Conservation (phyloP, 1,284 basidiomycete genomes). For the Pseudozyma flocculosa region DNA sequence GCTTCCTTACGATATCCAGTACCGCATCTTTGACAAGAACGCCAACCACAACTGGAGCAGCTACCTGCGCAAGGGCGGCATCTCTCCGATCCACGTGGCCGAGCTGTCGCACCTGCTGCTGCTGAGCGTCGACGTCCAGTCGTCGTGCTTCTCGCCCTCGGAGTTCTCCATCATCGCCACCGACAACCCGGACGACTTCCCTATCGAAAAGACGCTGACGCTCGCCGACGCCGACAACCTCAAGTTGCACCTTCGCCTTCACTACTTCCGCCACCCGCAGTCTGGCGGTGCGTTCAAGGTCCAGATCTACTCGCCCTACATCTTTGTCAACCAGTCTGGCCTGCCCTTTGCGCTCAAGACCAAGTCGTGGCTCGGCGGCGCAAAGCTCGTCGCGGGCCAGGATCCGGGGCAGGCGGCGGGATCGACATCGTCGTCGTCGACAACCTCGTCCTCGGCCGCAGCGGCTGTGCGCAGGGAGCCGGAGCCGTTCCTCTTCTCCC, state of each 20-base stretch:
- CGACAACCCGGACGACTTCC: slow-evolving; percentile 86
- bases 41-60: slow-evolving; percentile 79
- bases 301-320: slow-evolving; percentile 89
- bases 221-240: slow-evolving; percentile 75
- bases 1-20: slow-evolving; percentile 91
- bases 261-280: slow-evolving; percentile 77
- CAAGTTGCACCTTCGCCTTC: slow-evolving; percentile 78
- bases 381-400: slow-evolving; percentile 84
- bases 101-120: slow-evolving; percentile 89
- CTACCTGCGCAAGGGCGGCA: slow-evolving; percentile 87
- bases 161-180: slow-evolving; percentile 98
- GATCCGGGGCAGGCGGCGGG: slow-evolving; percentile 25
- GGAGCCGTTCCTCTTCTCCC: slow-evolving; percentile 71
- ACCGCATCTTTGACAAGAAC: slow-evolving; percentile 92
- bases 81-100: slow-evolving; percentile 96
- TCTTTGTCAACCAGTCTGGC: slow-evolving; percentile 91
- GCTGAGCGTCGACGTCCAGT: slow-evolving; percentile 83
- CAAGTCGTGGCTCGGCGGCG: slow-evolving; percentile 70
- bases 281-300: slow-evolving; percentile 98
- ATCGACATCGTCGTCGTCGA: too few species aligned
- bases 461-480: slow-evolving; percentile 58
- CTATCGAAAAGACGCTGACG: slow-evolving; percentile 72
- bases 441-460: slow-evolving; percentile 6
- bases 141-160: slow-evolving; percentile 84
- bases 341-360: slow-evolving; percentile 79